Evolutionary conservation across 768 basidiomycete genomes (phyloP).

Genomic region (Coprinellus micaceus): DNA sequence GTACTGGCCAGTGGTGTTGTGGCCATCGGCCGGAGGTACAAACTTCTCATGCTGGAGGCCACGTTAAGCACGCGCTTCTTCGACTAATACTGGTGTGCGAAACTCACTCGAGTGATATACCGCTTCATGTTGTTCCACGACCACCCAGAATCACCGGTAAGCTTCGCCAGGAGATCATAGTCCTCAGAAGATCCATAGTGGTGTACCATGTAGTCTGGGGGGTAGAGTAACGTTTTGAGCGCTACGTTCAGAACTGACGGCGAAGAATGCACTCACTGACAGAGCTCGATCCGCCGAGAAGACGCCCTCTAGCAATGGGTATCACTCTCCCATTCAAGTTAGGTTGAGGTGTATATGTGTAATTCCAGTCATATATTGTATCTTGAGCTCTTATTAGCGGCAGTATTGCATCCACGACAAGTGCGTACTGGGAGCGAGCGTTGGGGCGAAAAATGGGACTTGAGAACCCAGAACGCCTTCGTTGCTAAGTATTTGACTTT

Average conservation of each 20-base stretch:
- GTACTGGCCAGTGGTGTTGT: constrained; percentile 18
- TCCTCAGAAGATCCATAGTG: constrained; percentile 39
- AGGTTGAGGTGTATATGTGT: constrained; percentile 21
- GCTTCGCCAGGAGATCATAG: constrained; percentile 49
- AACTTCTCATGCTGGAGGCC: constrained; percentile 27
- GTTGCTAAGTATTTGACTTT: background rate
- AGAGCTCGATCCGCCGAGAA: constrained; percentile 27
- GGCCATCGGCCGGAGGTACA: constrained; percentile 16
- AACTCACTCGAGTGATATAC: constrained; percentile 26
- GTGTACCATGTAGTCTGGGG: constrained; percentile 25
- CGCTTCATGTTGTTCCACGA: constrained; percentile 28
- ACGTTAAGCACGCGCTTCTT: too few relatives aligned
- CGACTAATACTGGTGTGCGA: too few relatives aligned
- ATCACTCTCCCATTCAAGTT: constrained; percentile 19
- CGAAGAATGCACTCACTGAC: constrained; percentile 19
- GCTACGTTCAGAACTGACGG: too few relatives aligned
- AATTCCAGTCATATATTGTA: constrained; percentile 27
- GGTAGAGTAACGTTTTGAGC: background rate
- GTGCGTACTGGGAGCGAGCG: background rate
- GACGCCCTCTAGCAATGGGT: constrained; percentile 21
- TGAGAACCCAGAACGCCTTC: constrained; percentile 7
- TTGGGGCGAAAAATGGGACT: constrained; percentile 10
- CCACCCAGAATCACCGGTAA: constrained; percentile 49
- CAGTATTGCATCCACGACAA: constrained; percentile 6
- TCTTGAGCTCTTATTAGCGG: constrained; percentile 8